Evolutionary conservation across 495 filamentous ascomycete species (phyloP), one percentile per base, ranked within the genome.

Genomic region (Neurospora sp.): DNA sequence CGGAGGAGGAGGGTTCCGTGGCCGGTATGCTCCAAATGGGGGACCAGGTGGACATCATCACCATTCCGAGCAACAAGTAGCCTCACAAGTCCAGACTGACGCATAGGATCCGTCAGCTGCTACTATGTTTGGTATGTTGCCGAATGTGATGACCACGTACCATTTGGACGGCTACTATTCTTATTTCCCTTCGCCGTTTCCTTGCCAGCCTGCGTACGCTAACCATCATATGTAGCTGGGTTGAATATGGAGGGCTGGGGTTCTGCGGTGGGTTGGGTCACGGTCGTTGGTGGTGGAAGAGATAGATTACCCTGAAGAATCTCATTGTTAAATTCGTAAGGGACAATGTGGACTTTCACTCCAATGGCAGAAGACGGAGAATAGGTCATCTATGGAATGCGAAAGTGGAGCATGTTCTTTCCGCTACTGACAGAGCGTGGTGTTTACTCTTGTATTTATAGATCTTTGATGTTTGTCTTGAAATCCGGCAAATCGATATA

Each of bases 21-120:
- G 70, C 16, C 70, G 73, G 44, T 71, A 71, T 46, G 20, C 69
- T 39, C 18, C 40, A 48, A 71, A 7, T 35, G 69, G 72, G 46
- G 65, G 27, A 4, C 3, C 31, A 65, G 53, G 53, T 37, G 31
- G 53, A 31, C 27, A 65, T 65, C 27, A 35, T 65, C 53, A 35
- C 6, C 53, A 65, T 65, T 37, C 53, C 27, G 53, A 65, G 27
- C 53, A 65, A 65, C 53, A 65, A 35, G 27, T 35, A 31, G 6
- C 72, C 31, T 48, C 69, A 39, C 72, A 65, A 35, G 27, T 71
- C 27, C 74, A 73, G 71, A 27, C 39, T 46, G 74, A 68, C 59
- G 71, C 16, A 18, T 75, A 75, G 73, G 65, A 40, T 41, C 35
- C 73, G 73, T 65, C 73, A 39, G 71, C 73, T 72, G 73, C 53